phyloP scores from a whole-genome alignment of 208 protist species.

The Crithidia fasciculata region DNA sequence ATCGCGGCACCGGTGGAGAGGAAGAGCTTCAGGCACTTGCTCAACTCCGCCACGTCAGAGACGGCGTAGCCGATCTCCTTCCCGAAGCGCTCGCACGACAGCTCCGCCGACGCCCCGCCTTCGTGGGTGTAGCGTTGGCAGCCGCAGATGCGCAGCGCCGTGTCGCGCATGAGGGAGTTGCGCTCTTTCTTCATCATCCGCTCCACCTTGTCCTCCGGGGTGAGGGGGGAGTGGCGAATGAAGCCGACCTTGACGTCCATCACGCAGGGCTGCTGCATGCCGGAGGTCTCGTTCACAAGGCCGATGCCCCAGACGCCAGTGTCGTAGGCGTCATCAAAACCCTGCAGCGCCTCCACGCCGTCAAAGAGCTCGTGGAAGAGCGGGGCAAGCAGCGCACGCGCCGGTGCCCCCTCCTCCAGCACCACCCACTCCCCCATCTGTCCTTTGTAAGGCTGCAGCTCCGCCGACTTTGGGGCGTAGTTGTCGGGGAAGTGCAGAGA shows the following conservation, averaged over 20 bases:
- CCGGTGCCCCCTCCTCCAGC: conserved; percentile 31
- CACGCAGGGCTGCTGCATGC: conserved; percentile 51
- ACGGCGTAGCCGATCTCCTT: conserved; percentile 62
- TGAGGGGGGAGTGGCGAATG: conserved; percentile 74
- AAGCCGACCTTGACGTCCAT: conserved; percentile 83
- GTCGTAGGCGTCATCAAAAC: conserved; percentile 48
- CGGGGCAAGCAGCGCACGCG: conserved; percentile 15
- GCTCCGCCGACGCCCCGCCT: background rate
- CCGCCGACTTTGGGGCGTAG: conserved; percentile 20
- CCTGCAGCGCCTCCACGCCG: conserved; percentile 28
- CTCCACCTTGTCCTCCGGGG: conserved; percentile 51
- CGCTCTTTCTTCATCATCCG: conserved; percentile 56
- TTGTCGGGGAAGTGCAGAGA: conserved; percentile 33
- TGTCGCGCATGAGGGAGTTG: conserved; percentile 39
- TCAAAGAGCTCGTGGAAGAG: conserved; percentile 51
- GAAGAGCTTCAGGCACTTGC: conserved; percentile 41
- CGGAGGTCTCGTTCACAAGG: conserved; percentile 62
- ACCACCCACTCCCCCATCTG: conserved; percentile 35
- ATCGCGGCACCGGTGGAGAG: conserved; percentile 39
- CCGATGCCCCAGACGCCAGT: conserved; percentile 54
- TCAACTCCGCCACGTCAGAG: conserved; percentile 36
- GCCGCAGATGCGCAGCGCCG: conserved; percentile 66
- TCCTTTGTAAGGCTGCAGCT: conserved; percentile 16
- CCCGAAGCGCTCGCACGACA: conserved; percentile 32
- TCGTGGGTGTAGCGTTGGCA: conserved; percentile 41